Conservation (phyloP, 345 rosid species). For the Cardiospermum halicacabum region DNA sequence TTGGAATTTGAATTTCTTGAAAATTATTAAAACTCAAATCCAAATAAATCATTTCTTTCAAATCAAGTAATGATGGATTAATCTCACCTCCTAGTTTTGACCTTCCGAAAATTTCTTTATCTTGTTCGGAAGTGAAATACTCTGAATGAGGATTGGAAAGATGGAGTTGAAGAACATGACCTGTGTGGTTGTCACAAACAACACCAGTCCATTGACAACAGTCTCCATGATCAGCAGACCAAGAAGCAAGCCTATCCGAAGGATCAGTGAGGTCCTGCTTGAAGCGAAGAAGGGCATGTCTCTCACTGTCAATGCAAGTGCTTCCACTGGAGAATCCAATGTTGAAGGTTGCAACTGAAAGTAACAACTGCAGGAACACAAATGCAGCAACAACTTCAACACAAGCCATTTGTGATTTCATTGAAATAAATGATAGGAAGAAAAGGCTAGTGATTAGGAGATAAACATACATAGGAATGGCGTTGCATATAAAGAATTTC, state of each 20-base stretch:
- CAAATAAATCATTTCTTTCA: slow-evolving; percentile 18
- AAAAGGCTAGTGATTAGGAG: no score
- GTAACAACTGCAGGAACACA: background rate
- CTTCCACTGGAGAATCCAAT: background rate
- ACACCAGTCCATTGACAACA: slow-evolving; percentile 30
- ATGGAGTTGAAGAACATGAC: slow-evolving; percentile 18
- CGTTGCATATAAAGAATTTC: no score
- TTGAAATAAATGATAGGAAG: no score
- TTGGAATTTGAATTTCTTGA: background rate
- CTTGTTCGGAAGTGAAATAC: background rate
- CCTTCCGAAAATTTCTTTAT: background rate
- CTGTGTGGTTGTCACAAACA: slow-evolving; percentile 21
- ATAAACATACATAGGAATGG: no score
- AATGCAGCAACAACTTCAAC: background rate
- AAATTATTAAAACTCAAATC: slow-evolving; percentile 22
- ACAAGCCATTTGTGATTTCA: background rate
- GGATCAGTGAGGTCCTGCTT: background rate
- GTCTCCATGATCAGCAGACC: slow-evolving; percentile 11
- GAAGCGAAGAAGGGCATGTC: background rate
- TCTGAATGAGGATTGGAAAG: slow-evolving; percentile 1
- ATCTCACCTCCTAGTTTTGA: slow-evolving; percentile 17
- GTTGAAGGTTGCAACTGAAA: background rate
- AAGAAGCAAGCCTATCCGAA: background rate
- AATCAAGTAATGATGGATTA: slow-evolving; percentile 16
- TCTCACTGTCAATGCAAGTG: background rate